Conservation (phyloP, 257 asterid species). For the Verbena officinalis region DNA sequence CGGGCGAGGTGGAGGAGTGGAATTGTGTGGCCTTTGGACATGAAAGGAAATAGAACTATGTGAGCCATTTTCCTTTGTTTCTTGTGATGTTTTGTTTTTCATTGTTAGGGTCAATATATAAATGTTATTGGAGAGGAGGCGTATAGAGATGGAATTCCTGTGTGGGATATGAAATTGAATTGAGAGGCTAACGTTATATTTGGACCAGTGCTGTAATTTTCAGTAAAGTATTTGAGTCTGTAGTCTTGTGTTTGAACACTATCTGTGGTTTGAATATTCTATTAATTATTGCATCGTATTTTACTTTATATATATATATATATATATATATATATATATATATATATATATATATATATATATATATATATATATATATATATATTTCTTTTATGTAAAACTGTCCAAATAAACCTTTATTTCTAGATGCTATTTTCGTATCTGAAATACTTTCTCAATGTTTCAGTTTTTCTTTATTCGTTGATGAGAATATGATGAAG, state of each 20-base stretch:
- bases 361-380: too few species aligned
- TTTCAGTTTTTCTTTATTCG: too few species aligned
- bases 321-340: too few species aligned
- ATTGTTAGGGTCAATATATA: not conserved
- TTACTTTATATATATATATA: too few species aligned
- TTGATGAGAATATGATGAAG: too few species aligned
- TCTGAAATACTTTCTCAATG: too few species aligned
- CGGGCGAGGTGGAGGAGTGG: conserved; percentile 66
- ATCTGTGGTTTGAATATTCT: not conserved
- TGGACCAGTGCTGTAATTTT: not conserved
- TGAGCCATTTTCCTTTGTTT: conserved; percentile 37
- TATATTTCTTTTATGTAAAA: too few species aligned
- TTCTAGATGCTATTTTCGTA: too few species aligned
- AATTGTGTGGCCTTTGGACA: conserved; percentile 86
- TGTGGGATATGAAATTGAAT: not conserved
- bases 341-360: too few species aligned
- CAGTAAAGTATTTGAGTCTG: not conserved
- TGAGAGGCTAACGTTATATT: not conserved
- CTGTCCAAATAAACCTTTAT: too few species aligned
- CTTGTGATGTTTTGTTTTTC: not conserved
- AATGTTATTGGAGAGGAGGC: not conserved
- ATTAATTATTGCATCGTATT: not conserved
- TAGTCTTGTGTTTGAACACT: conserved; percentile 8
- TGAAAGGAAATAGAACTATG: conserved; percentile 67
- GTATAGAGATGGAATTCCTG: not conserved